phyloP scores from a whole-genome alignment of 176 grass and related monocot species.

The Canna indica region DNA sequence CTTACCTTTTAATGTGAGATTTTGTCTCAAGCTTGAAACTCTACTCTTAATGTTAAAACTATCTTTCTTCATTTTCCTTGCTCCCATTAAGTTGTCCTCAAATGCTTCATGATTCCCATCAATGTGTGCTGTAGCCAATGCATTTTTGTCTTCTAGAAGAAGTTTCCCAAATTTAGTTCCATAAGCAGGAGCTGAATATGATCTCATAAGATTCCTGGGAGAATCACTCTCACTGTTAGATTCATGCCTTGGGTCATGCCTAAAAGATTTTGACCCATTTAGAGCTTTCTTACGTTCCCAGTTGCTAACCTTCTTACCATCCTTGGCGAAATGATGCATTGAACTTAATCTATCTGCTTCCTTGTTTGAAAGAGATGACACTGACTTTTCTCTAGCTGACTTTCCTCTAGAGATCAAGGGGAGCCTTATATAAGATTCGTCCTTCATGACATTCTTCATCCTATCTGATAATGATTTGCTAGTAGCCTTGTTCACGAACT shows the following conservation, averaged over 20 bases:
- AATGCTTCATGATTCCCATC: slow-evolving; percentile 46
- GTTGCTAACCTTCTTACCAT: slow-evolving; percentile 21
- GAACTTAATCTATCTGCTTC: slow-evolving; percentile 19
- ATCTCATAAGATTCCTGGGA: slow-evolving; percentile 70
- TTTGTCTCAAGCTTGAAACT: slow-evolving; percentile 69
- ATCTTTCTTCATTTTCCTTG: slow-evolving; percentile 67
- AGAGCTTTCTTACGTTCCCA: slow-evolving; percentile 42
- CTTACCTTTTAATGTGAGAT: slow-evolving; percentile 53
- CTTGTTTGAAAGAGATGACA: slow-evolving; percentile 7
- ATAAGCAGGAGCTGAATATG: slow-evolving; percentile 80
- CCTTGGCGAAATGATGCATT: slow-evolving; percentile 21
- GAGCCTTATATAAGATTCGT: slow-evolving; percentile 35
- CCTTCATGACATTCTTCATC: slow-evolving; percentile 52
- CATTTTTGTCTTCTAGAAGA: slow-evolving; percentile 54
- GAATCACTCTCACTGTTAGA: slow-evolving; percentile 26
- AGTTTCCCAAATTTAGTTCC: slow-evolving; percentile 72
- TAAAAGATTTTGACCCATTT: slow-evolving; percentile 37
- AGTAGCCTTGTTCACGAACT: slow-evolving; percentile 38
- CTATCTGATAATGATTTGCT: slow-evolving; percentile 63
- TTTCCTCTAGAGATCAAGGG: slow-evolving; percentile 22
- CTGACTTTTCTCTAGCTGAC: too few relatives aligned
- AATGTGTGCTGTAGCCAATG: slow-evolving; percentile 27
- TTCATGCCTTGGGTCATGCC: slow-evolving; percentile 19
- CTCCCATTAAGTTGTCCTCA: slow-evolving; percentile 25
- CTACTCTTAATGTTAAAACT: slow-evolving; percentile 43